Percentiles rank a stretch among this genome's conserved stretches.
Conservation (phyloP, 208 protist species). For the Porcisia hertigi region DNA sequence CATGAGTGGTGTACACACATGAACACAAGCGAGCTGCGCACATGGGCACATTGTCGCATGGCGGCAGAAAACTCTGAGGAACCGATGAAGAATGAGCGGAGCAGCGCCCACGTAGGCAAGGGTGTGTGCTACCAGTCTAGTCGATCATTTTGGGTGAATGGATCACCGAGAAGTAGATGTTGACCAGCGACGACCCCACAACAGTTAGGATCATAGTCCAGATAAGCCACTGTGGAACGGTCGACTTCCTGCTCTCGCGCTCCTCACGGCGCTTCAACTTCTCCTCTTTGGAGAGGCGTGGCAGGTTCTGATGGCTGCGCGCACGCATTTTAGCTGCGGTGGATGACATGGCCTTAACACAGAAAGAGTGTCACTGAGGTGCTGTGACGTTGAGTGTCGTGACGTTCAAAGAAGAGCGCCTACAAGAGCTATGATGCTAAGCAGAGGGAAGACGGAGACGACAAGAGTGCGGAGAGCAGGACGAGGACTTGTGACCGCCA, state of each 20-base stretch:
- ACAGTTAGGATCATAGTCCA: conserved; percentile 70
- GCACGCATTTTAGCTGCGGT: conserved; percentile 62
- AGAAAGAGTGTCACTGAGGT: no score
- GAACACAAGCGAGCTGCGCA: not conserved
- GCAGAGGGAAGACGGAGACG: not conserved
- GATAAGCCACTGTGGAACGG: conserved; percentile 52
- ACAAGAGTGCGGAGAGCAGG: not conserved
- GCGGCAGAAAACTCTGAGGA: not conserved
- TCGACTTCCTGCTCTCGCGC: conserved; percentile 47
- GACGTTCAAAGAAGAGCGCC: not conserved
- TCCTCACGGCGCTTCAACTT: conserved; percentile 49
- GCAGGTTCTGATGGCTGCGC: conserved; percentile 43
- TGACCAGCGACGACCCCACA: conserved; percentile 65
- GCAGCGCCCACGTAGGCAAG: not conserved
- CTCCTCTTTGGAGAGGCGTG: conserved; percentile 65
- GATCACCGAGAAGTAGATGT: conserved; percentile 72
- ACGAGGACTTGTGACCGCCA: not conserved
- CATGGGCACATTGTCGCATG: not conserved
- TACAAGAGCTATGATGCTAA: not conserved
- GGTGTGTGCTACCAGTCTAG: conserved; percentile 5
- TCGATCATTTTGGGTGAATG: conserved; percentile 65
- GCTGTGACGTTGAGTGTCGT: no score
- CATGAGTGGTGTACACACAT: not conserved
- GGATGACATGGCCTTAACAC: conserved; percentile 41
- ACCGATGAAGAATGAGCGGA: not conserved